phyloP scores from a whole-genome alignment of 2,329 filamentous ascomycete species.

The Cercospora sp. region DNA sequence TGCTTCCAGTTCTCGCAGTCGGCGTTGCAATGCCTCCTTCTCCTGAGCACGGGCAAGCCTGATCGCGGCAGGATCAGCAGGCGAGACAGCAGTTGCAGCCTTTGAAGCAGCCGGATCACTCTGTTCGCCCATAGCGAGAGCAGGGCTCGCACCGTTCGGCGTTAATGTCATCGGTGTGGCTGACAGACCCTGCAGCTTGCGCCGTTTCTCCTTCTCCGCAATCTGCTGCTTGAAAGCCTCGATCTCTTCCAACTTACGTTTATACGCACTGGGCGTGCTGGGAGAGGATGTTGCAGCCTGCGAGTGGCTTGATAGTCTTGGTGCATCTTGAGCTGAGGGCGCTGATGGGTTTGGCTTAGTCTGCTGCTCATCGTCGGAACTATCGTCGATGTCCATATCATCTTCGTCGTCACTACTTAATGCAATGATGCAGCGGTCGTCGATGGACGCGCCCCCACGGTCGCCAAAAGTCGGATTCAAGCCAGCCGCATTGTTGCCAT shows the following conservation, averaged over 20 bases:
- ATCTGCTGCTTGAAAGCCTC: constrained; percentile 31
- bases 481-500: not conserved
- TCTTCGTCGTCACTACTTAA: constrained; percentile 71
- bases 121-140: not conserved
- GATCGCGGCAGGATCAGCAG: not conserved
- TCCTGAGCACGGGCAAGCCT: constrained; percentile 17
- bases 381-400: constrained; percentile 33
- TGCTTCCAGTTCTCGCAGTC: constrained; percentile 17
- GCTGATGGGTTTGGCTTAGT: not conserved
- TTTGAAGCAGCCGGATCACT: not conserved
- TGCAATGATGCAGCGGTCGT: constrained; percentile 73
- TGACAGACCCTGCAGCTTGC: constrained; percentile 35
- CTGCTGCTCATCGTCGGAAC: constrained; percentile 8
- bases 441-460: constrained; percentile 48
- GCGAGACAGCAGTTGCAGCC: not conserved
- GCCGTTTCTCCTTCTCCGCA: constrained; percentile 47
- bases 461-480: constrained; percentile 45
- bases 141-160: not conserved
- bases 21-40: constrained; percentile 15
- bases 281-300: constrained; percentile 16
- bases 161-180: not conserved
- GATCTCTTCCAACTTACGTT: constrained; percentile 30
- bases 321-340: not conserved
- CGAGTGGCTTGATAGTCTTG: not conserved
- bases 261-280: constrained; percentile 18